Base-by-base conservation (phyloP, 768 basidiomycete species). In the Naganishia antarctica region DNA sequence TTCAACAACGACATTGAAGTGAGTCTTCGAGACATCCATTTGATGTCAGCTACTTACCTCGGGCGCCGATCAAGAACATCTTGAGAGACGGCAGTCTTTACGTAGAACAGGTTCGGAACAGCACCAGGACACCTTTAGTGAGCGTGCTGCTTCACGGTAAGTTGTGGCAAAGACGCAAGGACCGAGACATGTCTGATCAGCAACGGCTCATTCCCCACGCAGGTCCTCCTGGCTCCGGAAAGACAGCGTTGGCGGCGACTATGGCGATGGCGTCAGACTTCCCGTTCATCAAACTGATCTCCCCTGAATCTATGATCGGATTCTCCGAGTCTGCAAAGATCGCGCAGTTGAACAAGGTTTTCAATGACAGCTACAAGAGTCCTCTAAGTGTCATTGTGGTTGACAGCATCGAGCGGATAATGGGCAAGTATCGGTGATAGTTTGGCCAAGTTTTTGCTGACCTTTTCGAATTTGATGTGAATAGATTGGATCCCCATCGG, bases 401-500 rank as follows among this genome's bases (percentile, higher is more conserved):
- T 13, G 96, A 99, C 74, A 92, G 86, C 69, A 82, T 99, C 64
- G 96, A 99, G 78, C 84, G 94, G 37, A 79, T 99, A 62, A 81
- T 99, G 53, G 93, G 92, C 92, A 47, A 66, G 86, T 74, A n/a
- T n/a, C n/a, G n/a, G n/a, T n/a, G n/a, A n/a, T n/a, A n/a, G n/a
- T n/a, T n/a, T n/a, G n/a, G n/a, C n/a, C n/a, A n/a, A n/a, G n/a
- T n/a, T n/a, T n/a, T n/a, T n/a, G n/a, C n/a, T n/a, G n/a, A n/a
- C n/a, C n/a, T n/a, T n/a, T n/a, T n/a, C n/a, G n/a, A n/a, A n/a
- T n/a, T n/a, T n/a, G n/a, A n/a, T n/a, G n/a, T n/a, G n/a, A n/a
- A n/a, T 65, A 92, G 94, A 98, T 69, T 99, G 91, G 89, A 92
- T 91, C 6, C 91, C 93, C 3, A 87, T 99, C 79, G 94, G 94